Evolutionary conservation across 176 grass and related monocot genomes (phyloP), one percentile per base, ranked within the genome.

Genomic region (Oryza rufipogon): DNA sequence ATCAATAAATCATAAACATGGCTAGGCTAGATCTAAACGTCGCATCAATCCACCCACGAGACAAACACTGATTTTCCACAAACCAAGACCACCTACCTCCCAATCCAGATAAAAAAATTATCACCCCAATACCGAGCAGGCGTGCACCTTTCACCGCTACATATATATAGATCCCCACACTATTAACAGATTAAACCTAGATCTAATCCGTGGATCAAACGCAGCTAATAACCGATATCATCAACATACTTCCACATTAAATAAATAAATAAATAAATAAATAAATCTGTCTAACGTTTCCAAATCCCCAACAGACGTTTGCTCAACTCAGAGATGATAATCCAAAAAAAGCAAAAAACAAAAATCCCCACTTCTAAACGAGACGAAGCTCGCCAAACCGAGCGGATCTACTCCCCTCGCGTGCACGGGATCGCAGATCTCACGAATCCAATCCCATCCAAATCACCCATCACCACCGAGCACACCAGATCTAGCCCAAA

Each of bases 401-500:
- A 8, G 3, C 41, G 71, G 82, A 89, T 85, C 77, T 75, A 64
- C n/a, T 5, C 15, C 64, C 32, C n/a, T 4, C 28, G 14, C 26
- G 2, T 20, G 39, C 26, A 10, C 38, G 0, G 10, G 22, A 46
- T n/a, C 5, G 3, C 77, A 76, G 64, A 89, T 89, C 51, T 76
- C 38, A 64, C 42, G 1, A 66, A 84, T 80, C 76, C 23, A 69
- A 60, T 9, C 15, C 63, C 54, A n/a, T 12, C 46, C 13, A 17
- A 22, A 20, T 17, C 34, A 51, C 54, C 5, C 2, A 54, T 6
- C 69, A 19, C 20, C 9, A 5, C 68, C 11, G 1, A 79, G 3
- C 17, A 48, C 15, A 41, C 38, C 64, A 69, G 87, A 89, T 89
- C 82, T 54, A 54, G 6, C 7, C 58, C 20, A 41, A 63, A 75